These are phyloP conservation scores for Kondoa subrosea DNA, from an alignment of 768 basidiomycete genomes.

Conservation along the genomic window DNA sequence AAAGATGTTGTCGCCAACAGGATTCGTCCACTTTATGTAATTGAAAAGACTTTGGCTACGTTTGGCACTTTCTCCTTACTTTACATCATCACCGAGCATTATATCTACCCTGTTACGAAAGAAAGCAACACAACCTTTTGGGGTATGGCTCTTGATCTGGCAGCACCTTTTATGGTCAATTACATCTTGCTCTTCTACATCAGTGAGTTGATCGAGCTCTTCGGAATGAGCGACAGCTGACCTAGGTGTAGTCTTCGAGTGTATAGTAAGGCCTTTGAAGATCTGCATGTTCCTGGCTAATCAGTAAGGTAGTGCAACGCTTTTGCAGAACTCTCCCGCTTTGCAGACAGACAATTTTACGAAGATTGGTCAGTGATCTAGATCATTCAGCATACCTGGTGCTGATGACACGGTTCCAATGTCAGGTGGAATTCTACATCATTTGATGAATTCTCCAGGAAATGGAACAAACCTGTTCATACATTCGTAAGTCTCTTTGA, in stretches of 20 bases:
- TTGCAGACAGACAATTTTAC: slow-evolving; percentile 94
- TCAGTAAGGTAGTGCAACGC: slow-evolving; percentile 18
- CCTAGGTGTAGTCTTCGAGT: slow-evolving; percentile 43
- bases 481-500: slow-evolving; percentile 36
- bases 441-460: slow-evolving; percentile 92
- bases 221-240: neutral
- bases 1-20: slow-evolving; percentile 21
- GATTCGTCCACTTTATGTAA: slow-evolving; percentile 52
- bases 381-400: slow-evolving; percentile 10
- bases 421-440: slow-evolving; percentile 88
- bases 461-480: slow-evolving; percentile 97
- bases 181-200: slow-evolving; percentile 22
- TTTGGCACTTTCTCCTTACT: slow-evolving; percentile 93
- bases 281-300: too few relatives aligned
- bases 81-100: slow-evolving; percentile 68
- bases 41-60: slow-evolving; percentile 61
- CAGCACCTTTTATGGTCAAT: slow-evolving; percentile 64
- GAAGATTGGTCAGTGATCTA: slow-evolving; percentile 49
- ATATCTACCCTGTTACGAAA: slow-evolving; percentile 65
- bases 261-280: slow-evolving; percentile 73
- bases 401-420: neutral
- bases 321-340: slow-evolving; percentile 39
- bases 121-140: slow-evolving; percentile 42
- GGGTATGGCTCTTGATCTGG: slow-evolving; percentile 62
- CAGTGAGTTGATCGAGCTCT: slow-evolving; percentile 26